Evolutionary conservation across 495 filamentous ascomycete species (phyloP).

Genomic region (Friedmanniomyces simplex): DNA sequence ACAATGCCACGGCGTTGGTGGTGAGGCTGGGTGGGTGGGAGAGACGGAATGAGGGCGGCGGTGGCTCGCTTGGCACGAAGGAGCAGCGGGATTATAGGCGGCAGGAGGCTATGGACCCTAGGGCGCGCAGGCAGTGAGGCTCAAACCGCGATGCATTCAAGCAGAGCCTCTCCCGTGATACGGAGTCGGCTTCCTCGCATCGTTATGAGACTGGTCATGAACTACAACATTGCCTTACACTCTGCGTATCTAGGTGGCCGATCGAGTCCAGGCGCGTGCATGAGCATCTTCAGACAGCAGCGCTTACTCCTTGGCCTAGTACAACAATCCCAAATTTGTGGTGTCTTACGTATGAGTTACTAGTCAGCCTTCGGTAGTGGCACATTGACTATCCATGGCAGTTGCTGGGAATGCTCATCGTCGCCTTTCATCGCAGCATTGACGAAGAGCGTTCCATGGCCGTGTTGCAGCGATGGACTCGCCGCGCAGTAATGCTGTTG

Average conservation of each 20-base stretch:
- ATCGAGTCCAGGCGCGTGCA: too few relatives aligned
- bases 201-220: too few relatives aligned
- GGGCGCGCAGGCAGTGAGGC: constrained; percentile 49
- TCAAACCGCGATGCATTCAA: too few relatives aligned
- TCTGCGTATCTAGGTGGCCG: too few relatives aligned
- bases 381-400: constrained; percentile 13
- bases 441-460: constrained; percentile 57
- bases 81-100: constrained; percentile 78
- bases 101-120: constrained; percentile 74
- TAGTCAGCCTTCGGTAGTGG: background rate
- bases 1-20: constrained; percentile 94
- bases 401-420: background rate
- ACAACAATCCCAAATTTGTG: too few relatives aligned
- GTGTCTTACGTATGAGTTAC: too few relatives aligned
- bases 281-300: too few relatives aligned
- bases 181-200: too few relatives aligned
- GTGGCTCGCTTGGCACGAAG: constrained; percentile 81
- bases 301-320: too few relatives aligned
- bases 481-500: constrained; percentile 1
- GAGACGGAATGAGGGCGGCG: constrained; percentile 73
- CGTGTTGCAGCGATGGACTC: constrained; percentile 32
- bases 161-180: too few relatives aligned
- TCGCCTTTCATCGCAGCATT: constrained; percentile 57
- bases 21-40: constrained; percentile 92
- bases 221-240: too few relatives aligned